Evolutionary conservation across 2,329 filamentous ascomycete species (phyloP), one percentile per base, ranked within the genome.

Genomic region (Hymenoscyphus fructigenus): DNA sequence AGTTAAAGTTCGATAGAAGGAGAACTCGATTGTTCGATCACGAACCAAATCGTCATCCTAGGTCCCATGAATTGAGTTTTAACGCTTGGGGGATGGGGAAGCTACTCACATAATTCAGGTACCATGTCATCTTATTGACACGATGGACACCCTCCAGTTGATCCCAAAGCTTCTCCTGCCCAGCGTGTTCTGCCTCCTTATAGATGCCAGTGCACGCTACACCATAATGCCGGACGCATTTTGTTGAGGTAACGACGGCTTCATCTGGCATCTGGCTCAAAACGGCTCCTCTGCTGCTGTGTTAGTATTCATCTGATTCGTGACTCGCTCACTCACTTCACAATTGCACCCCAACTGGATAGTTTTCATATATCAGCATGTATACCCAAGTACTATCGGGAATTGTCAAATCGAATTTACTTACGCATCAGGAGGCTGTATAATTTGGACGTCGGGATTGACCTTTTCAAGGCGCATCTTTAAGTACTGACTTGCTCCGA

Each of bases 381-480:
- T 3, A 32, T 32, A 32, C 7, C 29, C 3, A 32, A 7, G 7
- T 32, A 4, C 29, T 4, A 4, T 32, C 29, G 7, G 7, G 29
- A 32, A 32, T 7, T 32, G n/a, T n/a, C n/a, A n/a, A n/a, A n/a
- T n/a, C n/a, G n/a, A n/a, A n/a, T 32, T 32, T 32, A 4, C 29
- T 32, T 32, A 32, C n/a, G 41, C 68, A 34, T 62, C 66, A 17
- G 61, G 28, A 14, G 69, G 69, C 41, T 70, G 68, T 3, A 70
- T 66, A 3, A 71, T 32, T 56, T 69, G 63, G 10, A 71, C 68
- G 6, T 67, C 60, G 9, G 74, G 68, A 9, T 82, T 72, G 0
- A 77, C 72, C 55, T 77, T 71, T 57, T 75, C 73, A 9, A 84
- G 70, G 12, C 78, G 74, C 62, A 78, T 74, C 68, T 79, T 79